Evolutionary conservation across 1,139 yeast genomes (phyloP), one percentile per base, ranked within the genome.

Genomic region (Kodamaea sp.): DNA sequence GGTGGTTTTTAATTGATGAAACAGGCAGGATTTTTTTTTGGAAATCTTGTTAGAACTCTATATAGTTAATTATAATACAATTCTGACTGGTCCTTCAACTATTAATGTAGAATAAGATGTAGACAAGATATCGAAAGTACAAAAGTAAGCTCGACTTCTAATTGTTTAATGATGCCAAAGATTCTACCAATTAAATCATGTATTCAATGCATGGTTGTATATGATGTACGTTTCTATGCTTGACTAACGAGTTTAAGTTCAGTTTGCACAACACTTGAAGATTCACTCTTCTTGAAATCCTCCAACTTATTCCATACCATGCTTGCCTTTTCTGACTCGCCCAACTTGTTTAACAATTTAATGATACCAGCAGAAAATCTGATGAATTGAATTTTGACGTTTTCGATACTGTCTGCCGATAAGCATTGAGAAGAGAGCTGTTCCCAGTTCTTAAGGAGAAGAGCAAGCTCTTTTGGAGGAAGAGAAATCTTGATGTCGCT

Each of bases 21-120:
- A n/a, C n/a, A n/a, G n/a, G n/a, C n/a, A 78, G 80, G 82, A 83
- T 80, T 59, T 77, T 72, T 46, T 67, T 69, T 41, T 74, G 70
- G 31, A 19, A 76, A 83, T 90, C 65, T 72, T 83, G 66, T 83
- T 90, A 18, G 21, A 18, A 7, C 6, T 18, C 21, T 18, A 18
- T 18, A 18, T n/a, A n/a, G n/a, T n/a, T n/a, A n/a, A n/a, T n/a
- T n/a, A n/a, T n/a, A n/a, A n/a, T n/a, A n/a, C n/a, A n/a, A n/a
- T n/a, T n/a, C n/a, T n/a, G n/a, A n/a, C n/a, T n/a, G n/a, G n/a
- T n/a, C n/a, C n/a, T n/a, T n/a, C n/a, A n/a, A n/a, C n/a, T n/a
- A n/a, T n/a, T n/a, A n/a, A n/a, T n/a, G n/a, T n/a, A n/a, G n/a
- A n/a, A n/a, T n/a, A n/a, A n/a, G n/a, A n/a, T n/a, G n/a, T n/a